phyloP scores from a whole-genome alignment of 148 eudicot species.

The Spergularia bocconei region DNA sequence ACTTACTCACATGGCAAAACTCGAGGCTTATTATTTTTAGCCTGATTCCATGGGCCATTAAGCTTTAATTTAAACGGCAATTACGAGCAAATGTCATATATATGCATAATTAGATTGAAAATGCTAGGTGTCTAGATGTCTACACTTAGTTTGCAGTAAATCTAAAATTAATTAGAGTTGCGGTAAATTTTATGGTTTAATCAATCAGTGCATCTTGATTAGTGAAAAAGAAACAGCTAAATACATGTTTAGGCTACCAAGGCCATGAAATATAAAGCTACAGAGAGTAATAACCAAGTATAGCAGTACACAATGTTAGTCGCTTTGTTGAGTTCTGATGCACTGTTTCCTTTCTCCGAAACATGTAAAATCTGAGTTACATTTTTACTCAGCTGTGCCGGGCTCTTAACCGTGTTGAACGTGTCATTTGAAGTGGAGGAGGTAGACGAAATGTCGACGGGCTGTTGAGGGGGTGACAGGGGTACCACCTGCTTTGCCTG shows the following conservation, averaged over 20 bases:
- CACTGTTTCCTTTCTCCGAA: conserved; percentile 14
- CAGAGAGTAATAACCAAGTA: conserved; percentile 21
- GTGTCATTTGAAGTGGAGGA: conserved; percentile 1
- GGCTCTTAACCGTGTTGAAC: neutral
- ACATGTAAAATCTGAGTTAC: conserved; percentile 24
- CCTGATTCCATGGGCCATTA: too few relatives aligned
- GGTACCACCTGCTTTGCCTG: conserved; percentile 17
- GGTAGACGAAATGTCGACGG: neutral
- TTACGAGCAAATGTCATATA: too few relatives aligned
- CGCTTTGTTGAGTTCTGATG: conserved; percentile 5
- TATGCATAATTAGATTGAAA: too few relatives aligned
- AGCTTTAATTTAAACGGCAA: too few relatives aligned
- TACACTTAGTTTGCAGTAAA: too few relatives aligned
- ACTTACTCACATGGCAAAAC: too few relatives aligned
- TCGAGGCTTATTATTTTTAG: too few relatives aligned
- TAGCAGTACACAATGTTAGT: conserved; percentile 2
- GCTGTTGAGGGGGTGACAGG: conserved; percentile 19
- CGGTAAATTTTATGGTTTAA: too few relatives aligned
- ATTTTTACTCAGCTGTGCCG: conserved; percentile 8
- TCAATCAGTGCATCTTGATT: too few relatives aligned
- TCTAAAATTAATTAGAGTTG: too few relatives aligned
- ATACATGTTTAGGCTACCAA: neutral
- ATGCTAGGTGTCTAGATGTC: too few relatives aligned
- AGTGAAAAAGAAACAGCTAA: neutral
- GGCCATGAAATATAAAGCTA: conserved; percentile 21